Evolutionary conservation across 208 protist genomes (phyloP).

Genomic region (Crithidia fasciculata): DNA sequence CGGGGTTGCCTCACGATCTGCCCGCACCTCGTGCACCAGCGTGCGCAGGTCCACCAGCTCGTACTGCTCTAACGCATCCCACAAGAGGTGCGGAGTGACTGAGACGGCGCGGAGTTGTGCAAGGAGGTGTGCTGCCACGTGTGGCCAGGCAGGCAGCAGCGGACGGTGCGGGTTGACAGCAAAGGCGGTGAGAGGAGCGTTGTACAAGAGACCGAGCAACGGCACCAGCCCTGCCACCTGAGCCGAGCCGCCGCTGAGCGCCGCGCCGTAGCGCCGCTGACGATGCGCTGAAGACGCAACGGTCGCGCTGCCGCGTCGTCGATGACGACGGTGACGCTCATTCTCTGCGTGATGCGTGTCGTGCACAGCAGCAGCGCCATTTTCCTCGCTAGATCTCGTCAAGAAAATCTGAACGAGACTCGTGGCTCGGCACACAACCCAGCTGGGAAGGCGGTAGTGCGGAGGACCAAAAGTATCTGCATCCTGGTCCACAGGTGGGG

Average conservation of each 20-base stretch:
- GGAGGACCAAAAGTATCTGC: not conserved
- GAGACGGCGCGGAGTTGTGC: constrained; percentile 24
- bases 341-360: not conserved
- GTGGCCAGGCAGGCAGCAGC: constrained; percentile 18
- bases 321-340: not conserved
- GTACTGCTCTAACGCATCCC: constrained; percentile 26
- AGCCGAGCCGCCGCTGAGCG: not conserved
- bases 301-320: not conserved
- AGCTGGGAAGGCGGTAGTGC: constrained; percentile 32
- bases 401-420: constrained; percentile 37
- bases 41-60: constrained; percentile 20
- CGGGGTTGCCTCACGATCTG: not conserved
- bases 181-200: constrained; percentile 12
- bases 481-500: no score
- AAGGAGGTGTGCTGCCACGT: constrained; percentile 5
- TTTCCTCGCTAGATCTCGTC: not conserved
- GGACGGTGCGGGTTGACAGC: constrained; percentile 4
- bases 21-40: constrained; percentile 3
- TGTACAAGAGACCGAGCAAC: constrained; percentile 14
- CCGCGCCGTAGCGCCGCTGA: not conserved
- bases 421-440: constrained; percentile 38
- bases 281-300: not conserved
- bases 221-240: constrained; percentile 23
- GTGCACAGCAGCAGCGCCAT: no score
- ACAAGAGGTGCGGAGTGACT: constrained; percentile 19